phyloP scores from a whole-genome alignment of 805 yeast genomes.

The Nakazawaea wyomingensis region DNA sequence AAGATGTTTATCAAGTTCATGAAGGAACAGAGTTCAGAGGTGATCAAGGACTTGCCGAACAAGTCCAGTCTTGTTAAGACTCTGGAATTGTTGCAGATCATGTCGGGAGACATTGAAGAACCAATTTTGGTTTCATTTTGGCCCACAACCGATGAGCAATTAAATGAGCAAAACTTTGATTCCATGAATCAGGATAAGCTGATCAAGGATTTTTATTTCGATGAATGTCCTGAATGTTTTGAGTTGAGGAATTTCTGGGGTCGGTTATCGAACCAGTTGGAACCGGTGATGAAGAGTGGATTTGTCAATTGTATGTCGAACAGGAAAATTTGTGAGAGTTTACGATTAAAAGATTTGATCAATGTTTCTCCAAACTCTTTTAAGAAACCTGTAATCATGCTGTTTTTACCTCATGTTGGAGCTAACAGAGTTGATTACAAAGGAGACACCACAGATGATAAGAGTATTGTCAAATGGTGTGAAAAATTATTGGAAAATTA shows the following conservation, averaged over 20 bases:
- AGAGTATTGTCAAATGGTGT: conserved; percentile 39
- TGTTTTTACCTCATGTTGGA: conserved; percentile 49
- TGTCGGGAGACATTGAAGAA: conserved; percentile 43
- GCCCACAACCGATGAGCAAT: conserved; percentile 47
- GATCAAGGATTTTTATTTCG: conserved; percentile 31
- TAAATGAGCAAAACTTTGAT: conserved; percentile 28
- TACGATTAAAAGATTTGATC: conserved; percentile 38
- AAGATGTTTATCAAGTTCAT: conserved; percentile 50
- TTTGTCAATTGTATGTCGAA: conserved; percentile 58
- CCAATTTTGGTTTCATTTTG: conserved; percentile 63
- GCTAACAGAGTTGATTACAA: conserved; percentile 44
- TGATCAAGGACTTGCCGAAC: neutral
- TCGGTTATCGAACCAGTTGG: conserved; percentile 44
- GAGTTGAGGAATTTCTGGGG: conserved; percentile 56
- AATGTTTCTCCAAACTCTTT: conserved; percentile 6
- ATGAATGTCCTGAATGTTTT: conserved; percentile 42
- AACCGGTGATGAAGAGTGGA: conserved; percentile 35
- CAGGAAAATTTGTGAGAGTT: conserved; percentile 42
- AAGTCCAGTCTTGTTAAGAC: conserved; percentile 22
- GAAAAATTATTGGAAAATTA: conserved; percentile 42
- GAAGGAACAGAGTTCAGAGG: conserved; percentile 37
- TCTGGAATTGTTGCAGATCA: conserved; percentile 38
- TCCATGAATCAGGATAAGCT: conserved; percentile 21
- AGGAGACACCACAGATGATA: conserved; percentile 16
- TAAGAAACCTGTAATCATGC: conserved; percentile 23